phyloP scores from a whole-genome alignment of 192 early-diverging fungal species.

The Tieghemiomyces parasiticus region DNA sequence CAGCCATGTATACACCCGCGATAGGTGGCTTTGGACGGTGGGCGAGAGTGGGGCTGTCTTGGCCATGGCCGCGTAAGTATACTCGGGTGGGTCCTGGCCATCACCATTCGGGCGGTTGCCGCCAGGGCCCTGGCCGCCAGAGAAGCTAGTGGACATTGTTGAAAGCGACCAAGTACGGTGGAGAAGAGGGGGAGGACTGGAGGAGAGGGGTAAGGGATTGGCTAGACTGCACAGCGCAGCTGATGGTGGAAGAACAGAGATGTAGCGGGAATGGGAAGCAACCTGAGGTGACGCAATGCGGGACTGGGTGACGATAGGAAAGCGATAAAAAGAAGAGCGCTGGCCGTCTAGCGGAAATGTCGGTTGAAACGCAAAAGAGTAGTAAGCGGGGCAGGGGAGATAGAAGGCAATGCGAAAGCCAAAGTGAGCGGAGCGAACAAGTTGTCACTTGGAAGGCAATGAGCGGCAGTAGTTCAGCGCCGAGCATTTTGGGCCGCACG shows the following conservation, averaged over 20 bases:
- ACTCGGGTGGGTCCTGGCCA: neutral
- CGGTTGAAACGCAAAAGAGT: neutral
- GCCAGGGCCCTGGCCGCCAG: too few relatives aligned
- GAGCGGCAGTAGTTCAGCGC: too few relatives aligned
- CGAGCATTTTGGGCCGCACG: too few relatives aligned
- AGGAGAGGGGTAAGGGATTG: neutral
- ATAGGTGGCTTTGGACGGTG: neutral
- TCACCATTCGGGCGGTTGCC: too few relatives aligned
- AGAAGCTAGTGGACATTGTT: neutral
- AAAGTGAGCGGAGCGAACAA: too few relatives aligned
- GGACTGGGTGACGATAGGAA: neutral
- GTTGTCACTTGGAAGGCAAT: too few relatives aligned
- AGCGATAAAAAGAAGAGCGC: neutral
- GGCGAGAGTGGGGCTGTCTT: slow-evolving; percentile 1
- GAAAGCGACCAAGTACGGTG: neutral
- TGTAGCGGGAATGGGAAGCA: neutral
- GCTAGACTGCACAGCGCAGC: neutral
- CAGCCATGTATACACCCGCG: slow-evolving; percentile 9
- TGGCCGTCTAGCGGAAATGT: neutral
- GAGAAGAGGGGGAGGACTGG: too few relatives aligned
- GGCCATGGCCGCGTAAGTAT: neutral
- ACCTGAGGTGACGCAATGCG: neutral
- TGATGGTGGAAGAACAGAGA: neutral
- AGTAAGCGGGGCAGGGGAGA: neutral
- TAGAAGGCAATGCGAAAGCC: neutral